Evolutionary conservation across 805 yeast species (phyloP).

Genomic region (Gaillardinia entomophila): DNA sequence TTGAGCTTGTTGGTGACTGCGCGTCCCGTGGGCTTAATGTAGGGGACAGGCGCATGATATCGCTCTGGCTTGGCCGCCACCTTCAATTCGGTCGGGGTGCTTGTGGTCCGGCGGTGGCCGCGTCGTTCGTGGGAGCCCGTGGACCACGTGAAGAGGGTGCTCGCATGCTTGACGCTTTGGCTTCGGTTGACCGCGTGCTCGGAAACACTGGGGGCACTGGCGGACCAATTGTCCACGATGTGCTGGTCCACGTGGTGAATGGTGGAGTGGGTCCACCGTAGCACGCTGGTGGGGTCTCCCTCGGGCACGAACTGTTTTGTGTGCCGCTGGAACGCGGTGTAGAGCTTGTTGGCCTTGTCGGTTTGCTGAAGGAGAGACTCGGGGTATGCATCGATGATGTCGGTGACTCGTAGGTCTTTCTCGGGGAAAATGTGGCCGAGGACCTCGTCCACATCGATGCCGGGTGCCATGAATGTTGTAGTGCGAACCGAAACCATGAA

Average conservation of each 20-base stretch:
- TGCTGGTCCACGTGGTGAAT: slow-evolving; percentile 14
- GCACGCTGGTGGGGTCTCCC: slow-evolving; percentile 8
- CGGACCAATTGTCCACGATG: slow-evolving; percentile 20
- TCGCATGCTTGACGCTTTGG: slow-evolving; percentile 10
- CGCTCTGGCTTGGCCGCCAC: no score
- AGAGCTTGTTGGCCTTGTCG: slow-evolving; percentile 22
- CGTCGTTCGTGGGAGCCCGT: no score
- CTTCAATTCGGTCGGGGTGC: not conserved
- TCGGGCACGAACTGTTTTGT: slow-evolving; percentile 26
- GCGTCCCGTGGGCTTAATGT: slow-evolving; percentile 13
- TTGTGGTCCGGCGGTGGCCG: not conserved
- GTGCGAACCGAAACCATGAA: not conserved
- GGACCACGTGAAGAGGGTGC: slow-evolving; percentile 38
- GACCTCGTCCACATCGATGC: not conserved
- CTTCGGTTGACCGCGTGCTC: not conserved
- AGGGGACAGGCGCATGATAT: no score
- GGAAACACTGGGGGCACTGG: not conserved
- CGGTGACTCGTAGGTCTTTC: not conserved
- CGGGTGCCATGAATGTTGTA: no score
- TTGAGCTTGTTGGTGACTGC: slow-evolving; percentile 20
- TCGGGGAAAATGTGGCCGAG: not conserved
- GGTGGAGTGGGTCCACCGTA: slow-evolving; percentile 26
- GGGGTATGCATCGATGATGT: slow-evolving; percentile 15
- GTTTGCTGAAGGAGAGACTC: slow-evolving; percentile 29
- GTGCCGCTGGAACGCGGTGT: slow-evolving; percentile 27